These are phyloP conservation scores for Adansonia digitata DNA, from an alignment of 345 rosid species.

Conservation along the genomic window DNA sequence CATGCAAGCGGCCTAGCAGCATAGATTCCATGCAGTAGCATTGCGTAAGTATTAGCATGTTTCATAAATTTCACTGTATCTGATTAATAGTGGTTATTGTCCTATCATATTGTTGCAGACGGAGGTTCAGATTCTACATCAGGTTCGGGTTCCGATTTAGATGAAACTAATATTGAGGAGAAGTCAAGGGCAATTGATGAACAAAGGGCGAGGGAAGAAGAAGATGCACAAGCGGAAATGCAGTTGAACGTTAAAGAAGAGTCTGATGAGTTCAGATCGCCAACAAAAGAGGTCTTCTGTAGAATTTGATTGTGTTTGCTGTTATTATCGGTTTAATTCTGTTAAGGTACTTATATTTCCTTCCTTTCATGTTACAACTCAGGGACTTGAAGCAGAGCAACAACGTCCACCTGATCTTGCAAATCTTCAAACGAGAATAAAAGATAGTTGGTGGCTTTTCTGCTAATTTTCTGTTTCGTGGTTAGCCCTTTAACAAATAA, in stretches of 20 bases:
- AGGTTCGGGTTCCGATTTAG: constrained; percentile 48
- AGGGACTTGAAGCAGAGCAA: constrained; percentile 87
- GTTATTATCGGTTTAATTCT: constrained; percentile 4
- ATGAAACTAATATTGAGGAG: constrained; percentile 48
- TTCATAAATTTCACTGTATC: neutral
- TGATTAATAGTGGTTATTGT: neutral
- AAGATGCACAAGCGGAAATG: constrained; percentile 58
- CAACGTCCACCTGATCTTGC: constrained; percentile 71
- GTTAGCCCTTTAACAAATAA: neutral
- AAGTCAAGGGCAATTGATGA: constrained; percentile 50
- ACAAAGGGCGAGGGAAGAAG: constrained; percentile 31
- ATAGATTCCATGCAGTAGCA: neutral
- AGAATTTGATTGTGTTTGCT: neutral
- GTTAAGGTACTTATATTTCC: neutral
- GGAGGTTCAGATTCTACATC: constrained; percentile 28
- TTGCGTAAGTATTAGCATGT: neutral
- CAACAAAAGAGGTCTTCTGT: constrained; percentile 61
- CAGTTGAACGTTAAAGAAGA: constrained; percentile 50
- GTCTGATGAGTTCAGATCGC: constrained; percentile 75
- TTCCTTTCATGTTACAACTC: constrained; percentile 10
- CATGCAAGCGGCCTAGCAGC: neutral
- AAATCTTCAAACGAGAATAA: constrained; percentile 67
- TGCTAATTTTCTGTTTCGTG: neutral
- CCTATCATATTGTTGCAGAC: constrained; percentile 26
- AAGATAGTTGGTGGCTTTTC: constrained; percentile 56